Evolutionary conservation across 495 filamentous ascomycete genomes (phyloP), one percentile per base, ranked within the genome.

Genomic region (Chaetomidium leptoderma): DNA sequence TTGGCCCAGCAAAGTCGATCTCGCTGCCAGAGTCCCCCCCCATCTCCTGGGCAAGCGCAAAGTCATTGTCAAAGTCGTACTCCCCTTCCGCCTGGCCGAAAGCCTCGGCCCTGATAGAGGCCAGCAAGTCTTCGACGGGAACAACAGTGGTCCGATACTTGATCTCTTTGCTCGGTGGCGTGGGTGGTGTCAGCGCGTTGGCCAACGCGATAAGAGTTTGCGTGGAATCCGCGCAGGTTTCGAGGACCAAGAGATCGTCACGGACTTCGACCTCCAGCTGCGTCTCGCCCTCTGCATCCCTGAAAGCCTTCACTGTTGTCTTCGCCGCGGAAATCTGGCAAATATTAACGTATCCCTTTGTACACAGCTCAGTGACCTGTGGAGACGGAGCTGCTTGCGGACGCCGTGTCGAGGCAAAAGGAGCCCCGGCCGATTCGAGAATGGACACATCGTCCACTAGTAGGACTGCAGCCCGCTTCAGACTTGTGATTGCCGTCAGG

Each of bases 151-250:
- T 97, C 39, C 86, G 83, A 68, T 97, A 99, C 66, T 92, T 92
- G 55, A 83, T 79, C 53, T 86, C 84, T 45, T 86, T 86, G 63
- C 81, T 89, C 9, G 91, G 91, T 1, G 90, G 85, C 7, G 82
- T 81, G 3, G 95, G 93, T 23, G 92, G 93, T 11, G 83, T 83
- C 5, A 99, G 79, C 0, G 86, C 91, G 65, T 89, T 90, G 39
- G 93, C 68, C 56, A 93, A 81, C 16, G 79, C 83, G 49, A 95
- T 85, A 3, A 99, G 80, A 0, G 95, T 97, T 64, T 96, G 91
- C 0, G 93, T 97, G 10, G 95, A 97, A 71, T 99, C 95, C 16
- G 95, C 93, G 66, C 95, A 97, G 4, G 91, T 89, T 68, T 99
- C 95, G 16, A 99, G 76, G 23, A 99, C 84, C 27, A 97, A 77